Base-by-base conservation (phyloP, 2,329 filamentous ascomycete genomes). In the Talaromyces albobiverticillius region DNA sequence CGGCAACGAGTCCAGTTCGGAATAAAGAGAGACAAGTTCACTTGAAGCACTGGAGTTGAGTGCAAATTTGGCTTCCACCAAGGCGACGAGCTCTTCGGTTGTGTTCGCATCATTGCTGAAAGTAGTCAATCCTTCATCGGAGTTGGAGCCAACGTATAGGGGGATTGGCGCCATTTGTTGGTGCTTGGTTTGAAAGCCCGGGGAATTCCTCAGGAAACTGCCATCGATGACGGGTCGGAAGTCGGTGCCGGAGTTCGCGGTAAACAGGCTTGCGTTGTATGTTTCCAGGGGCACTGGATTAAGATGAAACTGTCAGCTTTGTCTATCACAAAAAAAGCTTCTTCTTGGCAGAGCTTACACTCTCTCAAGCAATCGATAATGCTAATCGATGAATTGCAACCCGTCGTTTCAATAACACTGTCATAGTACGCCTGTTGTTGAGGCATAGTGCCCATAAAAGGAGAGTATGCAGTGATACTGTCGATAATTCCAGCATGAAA, bases 401-500 rank as follows among this genome's bases (percentile, higher is more conserved):
- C 76, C 10, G 77, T 77, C 34, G 66, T 65, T 13, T 65, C 57
- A 4, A 79, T 76, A 3, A 82, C 77, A 16, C 70, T 61, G 51
- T 77, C 63, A 55, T 71, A 71, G 8, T 41, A 41, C 13, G 47
- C 75, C 64, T 92, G 87, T 0, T 79, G 82, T 67, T 89, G 89
- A 10, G 76, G 71, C 26, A 81, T 79, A 61, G 89, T 86, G 0
- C 90, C 82, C 0, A 79, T 76, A 26, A 84, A 81, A 0, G 85
- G 78, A 0, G 86, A 86, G 0, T 82, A 71, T 2, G 86, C 67
- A 54, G 78, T 83, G 2, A 87, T 87, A 3, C 84, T 88, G 72
- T 88, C 82, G 88, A 93, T 92, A 62, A 93, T 92, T 25, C 77
- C 88, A 1, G 76, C 88, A 25, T 86, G 82, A 79, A 94, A 93